phyloP scores from a whole-genome alignment of 805 yeast species.

The Candida railenensis region DNA sequence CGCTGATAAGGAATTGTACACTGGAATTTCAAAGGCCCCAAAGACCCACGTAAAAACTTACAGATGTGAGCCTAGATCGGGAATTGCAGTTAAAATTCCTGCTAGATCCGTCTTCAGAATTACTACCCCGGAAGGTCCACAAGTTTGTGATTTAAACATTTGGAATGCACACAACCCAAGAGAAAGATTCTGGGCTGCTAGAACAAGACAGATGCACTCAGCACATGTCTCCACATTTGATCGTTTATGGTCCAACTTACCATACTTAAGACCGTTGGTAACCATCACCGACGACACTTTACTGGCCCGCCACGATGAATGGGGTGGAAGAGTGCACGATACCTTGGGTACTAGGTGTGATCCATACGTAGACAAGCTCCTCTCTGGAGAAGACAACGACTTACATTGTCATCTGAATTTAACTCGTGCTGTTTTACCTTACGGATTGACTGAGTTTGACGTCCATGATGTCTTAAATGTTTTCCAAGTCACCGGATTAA shows the following conservation, averaged over 20 bases:
- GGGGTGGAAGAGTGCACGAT: constrained; percentile 68
- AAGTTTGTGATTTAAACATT: constrained; percentile 66
- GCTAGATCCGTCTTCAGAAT: constrained; percentile 58
- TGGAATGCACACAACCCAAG: constrained; percentile 63
- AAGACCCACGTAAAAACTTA: constrained; percentile 44
- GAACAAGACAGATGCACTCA: constrained; percentile 64
- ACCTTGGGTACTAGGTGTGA: constrained; percentile 69
- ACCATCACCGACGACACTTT: constrained; percentile 64
- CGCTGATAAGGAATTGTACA: constrained; percentile 50
- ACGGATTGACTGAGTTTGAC: constrained; percentile 62
- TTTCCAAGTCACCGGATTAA: constrained; percentile 67
- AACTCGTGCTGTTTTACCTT: constrained; percentile 56
- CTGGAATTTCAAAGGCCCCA: constrained; percentile 41
- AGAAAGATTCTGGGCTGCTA: constrained; percentile 68
- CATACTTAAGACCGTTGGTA: constrained; percentile 62
- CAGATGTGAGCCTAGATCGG: constrained; percentile 53
- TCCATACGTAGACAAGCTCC: constrained; percentile 62
- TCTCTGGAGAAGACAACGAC: constrained; percentile 65
- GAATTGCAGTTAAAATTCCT: constrained; percentile 62
- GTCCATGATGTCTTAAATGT: constrained; percentile 71
- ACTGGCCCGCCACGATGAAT: constrained; percentile 55
- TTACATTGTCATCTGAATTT: constrained; percentile 68
- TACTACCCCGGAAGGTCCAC: constrained; percentile 68
- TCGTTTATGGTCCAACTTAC: constrained; percentile 63
- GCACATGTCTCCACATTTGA: constrained; percentile 63